Evolutionary conservation across 2,329 filamentous ascomycete species (phyloP), one percentile per base, ranked within the genome.

Genomic region (Emmonsia crescens): DNA sequence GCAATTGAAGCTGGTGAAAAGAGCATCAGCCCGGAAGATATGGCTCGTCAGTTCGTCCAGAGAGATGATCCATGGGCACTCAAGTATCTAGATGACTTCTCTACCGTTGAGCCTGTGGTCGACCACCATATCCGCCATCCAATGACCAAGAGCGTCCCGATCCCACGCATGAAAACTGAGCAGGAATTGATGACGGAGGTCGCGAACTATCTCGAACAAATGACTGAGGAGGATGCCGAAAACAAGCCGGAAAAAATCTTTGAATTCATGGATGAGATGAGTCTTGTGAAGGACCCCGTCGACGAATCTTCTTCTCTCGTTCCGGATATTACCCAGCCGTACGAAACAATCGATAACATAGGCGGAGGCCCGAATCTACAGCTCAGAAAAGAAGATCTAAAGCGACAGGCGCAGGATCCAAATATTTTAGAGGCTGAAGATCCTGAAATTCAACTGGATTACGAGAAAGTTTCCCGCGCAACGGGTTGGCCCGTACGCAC

Each of bases 81-180:
- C 57, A 80, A 84, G 64, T 94, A 96, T 74, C 77, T 93, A 61
- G 91, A 96, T 73, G 90, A 96, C 74, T 88, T 96, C 70, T 84
- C 88, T 63, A 82, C 83, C 62, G 82, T 93, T 65, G 84, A 90
- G 70, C 89, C 91, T 60, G 80, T 89, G 57, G 83, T 94, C 64
- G 93, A 97, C 77, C 83, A 87, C 72, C 84, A 78, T 79, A 73
- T 82, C 76, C 67, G 80, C 76, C 73, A 76, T 62, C 76, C 74
- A 55, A 74, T 76, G 71, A 76, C 73, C 61, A 80, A 80, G 69
- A 81, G 79, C 69, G 79, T 83, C 66, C 80, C 84, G 60, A 77
- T 79, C 58, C 80, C 85, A 64, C 77, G 82, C 64, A 82, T 87
- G 75, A 86, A 87, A 75, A 79, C 76, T 61, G 75, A 83, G 61